Conservation (phyloP, 164 flowering plant genomes). For the Protea cynaroides region DNA sequence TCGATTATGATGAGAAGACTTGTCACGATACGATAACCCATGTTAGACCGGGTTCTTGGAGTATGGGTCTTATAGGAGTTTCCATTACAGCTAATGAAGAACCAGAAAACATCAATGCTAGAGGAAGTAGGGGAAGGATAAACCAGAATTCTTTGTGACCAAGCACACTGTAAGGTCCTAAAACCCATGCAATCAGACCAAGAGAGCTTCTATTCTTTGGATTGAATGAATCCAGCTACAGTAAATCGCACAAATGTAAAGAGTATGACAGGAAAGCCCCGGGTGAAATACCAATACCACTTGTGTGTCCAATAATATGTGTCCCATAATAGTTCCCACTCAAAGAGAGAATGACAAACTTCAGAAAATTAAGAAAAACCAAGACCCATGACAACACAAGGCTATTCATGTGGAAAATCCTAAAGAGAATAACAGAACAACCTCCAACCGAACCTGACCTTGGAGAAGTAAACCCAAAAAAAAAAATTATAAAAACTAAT, state of each 20-base stretch:
- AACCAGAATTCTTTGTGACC: constrained; percentile 97
- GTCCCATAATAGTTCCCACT: constrained; percentile 96
- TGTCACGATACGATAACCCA: no score
- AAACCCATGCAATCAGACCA: constrained; percentile 32
- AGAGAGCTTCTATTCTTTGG: constrained; percentile 69
- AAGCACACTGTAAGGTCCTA: constrained; percentile 63
- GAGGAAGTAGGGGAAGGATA: constrained; percentile 87
- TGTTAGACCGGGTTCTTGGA: no score
- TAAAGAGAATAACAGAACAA: no score
- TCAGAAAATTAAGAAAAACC: constrained; percentile 85
- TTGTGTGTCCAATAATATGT: no score
- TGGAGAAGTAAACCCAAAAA: no score
- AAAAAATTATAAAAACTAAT: no score
- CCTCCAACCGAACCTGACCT: no score
- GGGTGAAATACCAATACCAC: constrained; percentile 94
- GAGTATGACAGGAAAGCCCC: constrained; percentile 77
- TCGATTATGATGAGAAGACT: no score
- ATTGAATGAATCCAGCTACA: constrained; percentile 45
- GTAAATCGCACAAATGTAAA: constrained; percentile 71
- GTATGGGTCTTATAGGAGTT: no score
- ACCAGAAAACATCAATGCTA: constrained; percentile 85
- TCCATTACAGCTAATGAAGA: constrained; percentile 49
- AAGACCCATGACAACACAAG: constrained; percentile 70
- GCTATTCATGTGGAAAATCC: no score
- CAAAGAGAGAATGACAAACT: constrained; percentile 83